phyloP scores from a whole-genome alignment of 1,284 basidiomycete genomes.

The Malassezia nana region DNA sequence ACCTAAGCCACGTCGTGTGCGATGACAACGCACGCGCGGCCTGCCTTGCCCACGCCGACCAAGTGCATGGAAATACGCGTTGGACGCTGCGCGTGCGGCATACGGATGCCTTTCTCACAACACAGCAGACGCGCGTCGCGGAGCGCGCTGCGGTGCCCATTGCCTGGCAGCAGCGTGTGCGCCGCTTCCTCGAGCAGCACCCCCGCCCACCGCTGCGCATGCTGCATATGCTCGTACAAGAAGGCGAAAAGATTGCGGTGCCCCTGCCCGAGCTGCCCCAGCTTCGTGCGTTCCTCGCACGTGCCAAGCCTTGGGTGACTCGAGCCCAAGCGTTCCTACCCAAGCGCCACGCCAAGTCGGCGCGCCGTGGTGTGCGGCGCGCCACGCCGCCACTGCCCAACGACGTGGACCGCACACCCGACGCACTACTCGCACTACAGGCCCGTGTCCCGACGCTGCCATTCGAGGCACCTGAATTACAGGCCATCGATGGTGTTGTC shows the following conservation, averaged over 20 bases:
- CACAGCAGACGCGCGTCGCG: conserved; percentile 35
- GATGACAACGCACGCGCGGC: conserved; percentile 53
- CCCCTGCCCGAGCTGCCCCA: conserved; percentile 62
- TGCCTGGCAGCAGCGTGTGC: conserved; percentile 65
- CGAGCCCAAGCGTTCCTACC: conserved; percentile 52
- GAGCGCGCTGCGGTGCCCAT: conserved; percentile 65
- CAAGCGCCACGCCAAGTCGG: conserved; percentile 52
- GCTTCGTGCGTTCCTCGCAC: conserved; percentile 66
- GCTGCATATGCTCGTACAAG: conserved; percentile 66
- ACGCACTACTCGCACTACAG: conserved; percentile 53
- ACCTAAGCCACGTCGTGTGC: conserved; percentile 71
- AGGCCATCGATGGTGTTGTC: conserved; percentile 55
- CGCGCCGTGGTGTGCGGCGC: conserved; percentile 1
- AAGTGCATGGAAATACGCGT: conserved; percentile 62
- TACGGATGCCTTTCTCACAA: conserved; percentile 63
- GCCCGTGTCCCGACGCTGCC: conserved; percentile 63
- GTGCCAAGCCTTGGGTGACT: conserved; percentile 72
- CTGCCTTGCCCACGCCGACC: conserved; percentile 73
- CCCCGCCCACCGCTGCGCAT: conserved; percentile 64
- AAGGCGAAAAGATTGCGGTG: conserved; percentile 74
- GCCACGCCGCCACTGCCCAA: background rate
- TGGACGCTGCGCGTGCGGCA: conserved; percentile 68
- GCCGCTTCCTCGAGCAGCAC: conserved; percentile 55
- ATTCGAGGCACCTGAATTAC: conserved; percentile 68
- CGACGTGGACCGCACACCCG: conserved; percentile 22